These are phyloP conservation scores for Alternaria alternata DNA, from an alignment of 2,329 filamentous ascomycete species.

Conservation along the genomic window DNA sequence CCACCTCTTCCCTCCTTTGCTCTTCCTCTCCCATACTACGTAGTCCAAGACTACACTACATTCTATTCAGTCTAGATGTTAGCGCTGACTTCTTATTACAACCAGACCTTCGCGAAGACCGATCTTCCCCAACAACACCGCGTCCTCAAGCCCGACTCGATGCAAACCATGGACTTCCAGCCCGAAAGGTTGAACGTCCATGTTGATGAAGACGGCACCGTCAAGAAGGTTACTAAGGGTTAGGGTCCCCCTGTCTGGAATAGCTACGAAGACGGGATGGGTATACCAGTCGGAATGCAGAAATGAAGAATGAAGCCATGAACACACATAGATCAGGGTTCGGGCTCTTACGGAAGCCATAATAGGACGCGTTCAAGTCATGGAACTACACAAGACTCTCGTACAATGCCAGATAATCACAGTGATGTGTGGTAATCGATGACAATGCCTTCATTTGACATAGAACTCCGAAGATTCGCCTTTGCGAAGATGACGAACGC, in stretches of 20 bases:
- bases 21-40: not conserved
- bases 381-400: not conserved
- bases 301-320: not conserved
- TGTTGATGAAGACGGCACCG: constrained; percentile 58
- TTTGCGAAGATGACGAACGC: not conserved
- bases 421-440: not conserved
- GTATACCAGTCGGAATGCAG: not conserved
- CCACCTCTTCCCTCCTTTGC: constrained; percentile 3
- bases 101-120: constrained; percentile 59
- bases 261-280: not conserved
- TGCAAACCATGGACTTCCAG: constrained; percentile 58
- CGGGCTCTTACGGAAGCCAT: not conserved
- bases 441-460: not conserved
- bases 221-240: constrained; percentile 58
- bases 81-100: not conserved
- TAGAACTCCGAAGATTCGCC: not conserved
- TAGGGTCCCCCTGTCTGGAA: constrained; percentile 26
- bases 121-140: constrained; percentile 59
- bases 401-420: not conserved
- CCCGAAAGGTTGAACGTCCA: constrained; percentile 60
- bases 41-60: not conserved
- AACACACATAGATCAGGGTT: not conserved
- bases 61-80: too few species aligned
- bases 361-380: not conserved
- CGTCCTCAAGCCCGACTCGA: constrained; percentile 56